phyloP scores from a whole-genome alignment of 2,329 filamentous ascomycete genomes.

The Epichloe gansuensis region DNA sequence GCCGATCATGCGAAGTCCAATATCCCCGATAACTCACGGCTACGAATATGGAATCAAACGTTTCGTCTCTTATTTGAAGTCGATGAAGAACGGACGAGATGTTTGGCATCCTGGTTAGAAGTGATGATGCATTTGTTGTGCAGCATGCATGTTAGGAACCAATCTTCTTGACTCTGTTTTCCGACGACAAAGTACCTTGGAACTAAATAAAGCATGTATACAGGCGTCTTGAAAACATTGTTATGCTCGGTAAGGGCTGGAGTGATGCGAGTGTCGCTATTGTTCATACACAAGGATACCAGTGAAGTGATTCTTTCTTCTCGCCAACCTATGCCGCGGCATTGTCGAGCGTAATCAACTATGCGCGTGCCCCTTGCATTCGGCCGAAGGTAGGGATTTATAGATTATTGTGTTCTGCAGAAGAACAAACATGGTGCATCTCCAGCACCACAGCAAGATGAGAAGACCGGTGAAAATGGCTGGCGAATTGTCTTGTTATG shows the following conservation, averaged over 20 bases:
- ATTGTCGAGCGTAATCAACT: constrained; percentile 45
- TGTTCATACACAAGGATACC: constrained; percentile 48
- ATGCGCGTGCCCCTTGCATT: constrained; percentile 57
- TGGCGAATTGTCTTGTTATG: no score
- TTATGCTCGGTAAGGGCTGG: background rate
- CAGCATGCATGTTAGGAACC: background rate
- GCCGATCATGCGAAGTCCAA: constrained; percentile 62
- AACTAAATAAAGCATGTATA: constrained; percentile 42
- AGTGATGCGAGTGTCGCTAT: constrained; percentile 9
- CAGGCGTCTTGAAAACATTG: constrained; percentile 15
- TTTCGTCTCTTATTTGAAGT: constrained; percentile 25
- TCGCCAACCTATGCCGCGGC: constrained; percentile 52
- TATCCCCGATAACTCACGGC: constrained; percentile 57
- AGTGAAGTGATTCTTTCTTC: constrained; percentile 45
- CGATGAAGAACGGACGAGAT: constrained; percentile 38
- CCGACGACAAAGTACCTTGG: constrained; percentile 29
- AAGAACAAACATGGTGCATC: no score
- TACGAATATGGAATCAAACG: constrained; percentile 33
- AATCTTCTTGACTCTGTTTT: background rate
- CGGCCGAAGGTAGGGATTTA: constrained; percentile 59
- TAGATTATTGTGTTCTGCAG: no score
- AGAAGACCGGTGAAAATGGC: no score
- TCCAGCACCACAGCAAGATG: no score
- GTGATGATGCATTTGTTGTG: constrained; percentile 38
- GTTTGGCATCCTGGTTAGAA: constrained; percentile 43